A percentile compares a stretch with the other conserved stretches of the same genome.
phyloP scores from a whole-genome alignment of 495 filamentous ascomycete genomes.

The Neurospora cerealis region DNA sequence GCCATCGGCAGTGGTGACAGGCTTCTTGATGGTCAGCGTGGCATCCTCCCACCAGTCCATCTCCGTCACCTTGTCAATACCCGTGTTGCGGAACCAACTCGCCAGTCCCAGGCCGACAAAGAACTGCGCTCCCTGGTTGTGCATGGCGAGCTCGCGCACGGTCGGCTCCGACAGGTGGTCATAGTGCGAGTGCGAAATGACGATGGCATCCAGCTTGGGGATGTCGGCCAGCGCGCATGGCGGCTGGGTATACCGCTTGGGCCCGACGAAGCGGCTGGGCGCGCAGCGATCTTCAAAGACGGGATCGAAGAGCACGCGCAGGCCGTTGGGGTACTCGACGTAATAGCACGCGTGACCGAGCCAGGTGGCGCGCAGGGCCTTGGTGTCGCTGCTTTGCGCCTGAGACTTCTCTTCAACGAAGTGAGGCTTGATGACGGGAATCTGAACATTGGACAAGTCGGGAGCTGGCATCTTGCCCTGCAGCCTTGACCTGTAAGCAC shows the following conservation, averaged over 20 bases:
- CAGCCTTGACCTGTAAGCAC: constrained; percentile 41
- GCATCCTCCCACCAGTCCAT: constrained; percentile 93
- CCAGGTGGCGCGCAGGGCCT: constrained; percentile 77
- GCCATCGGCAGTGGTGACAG: constrained; percentile 8
- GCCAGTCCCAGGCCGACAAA: constrained; percentile 85
- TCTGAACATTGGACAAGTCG: constrained; percentile 48
- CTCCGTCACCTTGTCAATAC: constrained; percentile 69
- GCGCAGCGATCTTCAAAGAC: constrained; percentile 86
- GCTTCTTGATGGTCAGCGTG: constrained; percentile 50
- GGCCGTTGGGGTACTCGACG: constrained; percentile 79
- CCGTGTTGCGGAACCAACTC: constrained; percentile 64
- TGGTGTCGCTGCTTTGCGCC: constrained; percentile 25
- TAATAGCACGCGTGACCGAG: constrained; percentile 93
- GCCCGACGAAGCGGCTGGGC: constrained; percentile 60
- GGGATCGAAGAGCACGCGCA: constrained; percentile 90
- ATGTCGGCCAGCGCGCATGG: constrained; percentile 75
- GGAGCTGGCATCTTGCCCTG: constrained; percentile 53
- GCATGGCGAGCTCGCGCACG: constrained; percentile 56
- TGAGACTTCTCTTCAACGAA: constrained; percentile 49
- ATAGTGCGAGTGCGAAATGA: constrained; percentile 92
- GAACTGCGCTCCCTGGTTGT: constrained; percentile 74
- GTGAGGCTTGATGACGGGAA: constrained; percentile 49
- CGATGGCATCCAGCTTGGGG: constrained; percentile 74
- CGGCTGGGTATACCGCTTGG: constrained; percentile 70
- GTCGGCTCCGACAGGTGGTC: constrained; percentile 79